Evolutionary conservation across 2,329 filamentous ascomycete genomes (phyloP).

Genomic region (Pseudohalonectria lignicola): DNA sequence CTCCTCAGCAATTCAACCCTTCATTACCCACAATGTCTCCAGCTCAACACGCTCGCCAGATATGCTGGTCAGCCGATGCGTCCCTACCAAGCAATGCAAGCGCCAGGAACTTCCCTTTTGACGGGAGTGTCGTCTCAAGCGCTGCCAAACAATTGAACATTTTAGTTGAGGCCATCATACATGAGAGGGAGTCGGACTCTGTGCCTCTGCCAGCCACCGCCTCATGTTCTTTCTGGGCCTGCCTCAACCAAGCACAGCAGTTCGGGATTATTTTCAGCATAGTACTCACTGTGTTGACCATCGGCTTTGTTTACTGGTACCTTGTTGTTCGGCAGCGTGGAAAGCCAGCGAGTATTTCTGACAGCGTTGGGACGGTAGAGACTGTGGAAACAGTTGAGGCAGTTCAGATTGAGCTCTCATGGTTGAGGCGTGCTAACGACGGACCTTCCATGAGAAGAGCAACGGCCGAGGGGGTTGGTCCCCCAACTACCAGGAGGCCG

Average conservation of each 20-base stretch:
- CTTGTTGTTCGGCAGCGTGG: constrained; percentile 4
- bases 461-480: neutral
- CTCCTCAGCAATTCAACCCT: no score
- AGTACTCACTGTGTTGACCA: constrained; percentile 13
- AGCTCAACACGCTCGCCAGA: no score
- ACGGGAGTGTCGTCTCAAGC: no score
- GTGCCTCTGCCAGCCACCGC: no score
- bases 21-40: no score
- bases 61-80: no score
- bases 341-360: neutral
- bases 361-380: neutral
- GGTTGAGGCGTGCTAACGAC: neutral
- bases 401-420: neutral
- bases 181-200: no score
- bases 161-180: no score
- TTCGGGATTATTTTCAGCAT: constrained; percentile 27
- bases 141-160: no score
- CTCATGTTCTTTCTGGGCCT: constrained; percentile 24
- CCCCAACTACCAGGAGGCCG: neutral
- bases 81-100: no score
- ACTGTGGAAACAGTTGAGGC: no score
- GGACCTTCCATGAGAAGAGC: neutral
- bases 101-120: no score
- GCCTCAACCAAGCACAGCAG: constrained; percentile 23
- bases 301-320: constrained; percentile 22